Percentiles rank a stretch among this genome's conserved stretches.
phyloP scores from a whole-genome alignment of 1,139 yeast species.

The Scheffersomyces cryptocercus region DNA sequence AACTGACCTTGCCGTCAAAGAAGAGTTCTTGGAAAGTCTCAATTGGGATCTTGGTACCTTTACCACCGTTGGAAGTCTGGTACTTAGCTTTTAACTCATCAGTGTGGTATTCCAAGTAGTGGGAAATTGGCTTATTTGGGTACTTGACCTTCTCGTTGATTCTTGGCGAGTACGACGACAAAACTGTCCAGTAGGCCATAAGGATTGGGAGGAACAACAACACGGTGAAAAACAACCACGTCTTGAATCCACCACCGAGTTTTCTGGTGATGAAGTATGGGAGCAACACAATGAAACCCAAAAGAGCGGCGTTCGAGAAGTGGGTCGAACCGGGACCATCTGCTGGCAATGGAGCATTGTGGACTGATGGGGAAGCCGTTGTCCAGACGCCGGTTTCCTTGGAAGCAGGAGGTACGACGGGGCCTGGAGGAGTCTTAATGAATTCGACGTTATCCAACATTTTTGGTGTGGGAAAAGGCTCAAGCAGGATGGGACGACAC shows the following conservation, averaged over 20 bases:
- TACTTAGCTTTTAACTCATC: conserved; percentile 71
- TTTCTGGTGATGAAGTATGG: conserved; percentile 68
- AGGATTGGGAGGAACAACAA: conserved; percentile 66
- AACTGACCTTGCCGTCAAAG: conserved; percentile 80
- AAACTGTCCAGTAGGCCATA: conserved; percentile 79
- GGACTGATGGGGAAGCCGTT: conserved; percentile 69
- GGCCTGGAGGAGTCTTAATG: conserved; percentile 59
- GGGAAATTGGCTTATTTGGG: conserved; percentile 78
- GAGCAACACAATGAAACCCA: conserved; percentile 53
- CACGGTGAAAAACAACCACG: conserved; percentile 57
- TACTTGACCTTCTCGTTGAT: conserved; percentile 73
- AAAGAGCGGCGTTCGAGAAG: conserved; percentile 65
- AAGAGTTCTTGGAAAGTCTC: conserved; percentile 90
- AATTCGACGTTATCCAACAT: conserved; percentile 51
- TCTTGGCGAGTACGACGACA: conserved; percentile 79
- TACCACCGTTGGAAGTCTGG: conserved; percentile 53
- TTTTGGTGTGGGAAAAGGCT: conserved; percentile 4
- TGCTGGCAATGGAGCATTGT: conserved; percentile 86
- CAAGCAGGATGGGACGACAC: background rate
- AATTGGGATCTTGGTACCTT: conserved; percentile 78
- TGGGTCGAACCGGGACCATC: conserved; percentile 87
- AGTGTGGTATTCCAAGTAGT: conserved; percentile 81
- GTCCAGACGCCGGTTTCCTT: conserved; percentile 61
- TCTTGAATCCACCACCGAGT: conserved; percentile 73
- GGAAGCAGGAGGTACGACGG: conserved; percentile 47